phyloP scores from a whole-genome alignment of 139 green algal genomes.

The Volvox reticuliferus region DNA sequence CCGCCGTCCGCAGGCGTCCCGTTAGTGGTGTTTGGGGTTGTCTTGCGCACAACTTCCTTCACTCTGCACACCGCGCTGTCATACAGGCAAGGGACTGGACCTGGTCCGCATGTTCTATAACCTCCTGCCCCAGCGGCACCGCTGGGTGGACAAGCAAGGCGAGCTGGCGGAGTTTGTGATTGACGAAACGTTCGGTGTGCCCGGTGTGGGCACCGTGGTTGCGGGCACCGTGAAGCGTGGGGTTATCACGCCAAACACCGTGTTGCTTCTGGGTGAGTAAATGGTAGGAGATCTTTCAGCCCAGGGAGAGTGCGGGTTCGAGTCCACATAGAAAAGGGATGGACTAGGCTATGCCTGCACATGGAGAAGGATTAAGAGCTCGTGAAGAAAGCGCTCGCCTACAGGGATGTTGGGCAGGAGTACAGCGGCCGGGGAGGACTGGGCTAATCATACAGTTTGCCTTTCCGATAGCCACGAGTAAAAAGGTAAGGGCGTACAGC shows the following conservation, averaged over 20 bases:
- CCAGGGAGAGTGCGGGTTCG: no score
- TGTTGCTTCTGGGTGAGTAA: conserved; percentile 79
- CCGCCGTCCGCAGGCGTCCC: no score
- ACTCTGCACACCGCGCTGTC: neutral
- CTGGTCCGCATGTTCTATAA: conserved; percentile 90
- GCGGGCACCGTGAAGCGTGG: conserved; percentile 92
- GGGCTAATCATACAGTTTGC: no score
- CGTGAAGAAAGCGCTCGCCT: no score
- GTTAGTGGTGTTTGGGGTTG: no score
- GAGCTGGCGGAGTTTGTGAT: conserved; percentile 89
- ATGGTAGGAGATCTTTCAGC: neutral
- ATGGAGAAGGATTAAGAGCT: no score
- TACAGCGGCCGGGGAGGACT: no score
- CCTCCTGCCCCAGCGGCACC: conserved; percentile 86
- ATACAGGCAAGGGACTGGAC: conserved; percentile 81
- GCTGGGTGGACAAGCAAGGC: conserved; percentile 76
- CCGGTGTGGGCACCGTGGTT: conserved; percentile 92
- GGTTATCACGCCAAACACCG: conserved; percentile 74
- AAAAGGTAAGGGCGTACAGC: no score
- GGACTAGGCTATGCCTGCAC: no score
- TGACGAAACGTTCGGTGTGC: conserved; percentile 90
- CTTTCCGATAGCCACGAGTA: no score
- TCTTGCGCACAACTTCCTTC: neutral
- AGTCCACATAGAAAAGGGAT: no score
- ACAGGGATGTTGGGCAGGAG: no score